Percentiles rank a stretch among this genome's conserved stretches.
Conservation (phyloP, 768 basidiomycete genomes). For the Xerocomellus amylosporus region DNA sequence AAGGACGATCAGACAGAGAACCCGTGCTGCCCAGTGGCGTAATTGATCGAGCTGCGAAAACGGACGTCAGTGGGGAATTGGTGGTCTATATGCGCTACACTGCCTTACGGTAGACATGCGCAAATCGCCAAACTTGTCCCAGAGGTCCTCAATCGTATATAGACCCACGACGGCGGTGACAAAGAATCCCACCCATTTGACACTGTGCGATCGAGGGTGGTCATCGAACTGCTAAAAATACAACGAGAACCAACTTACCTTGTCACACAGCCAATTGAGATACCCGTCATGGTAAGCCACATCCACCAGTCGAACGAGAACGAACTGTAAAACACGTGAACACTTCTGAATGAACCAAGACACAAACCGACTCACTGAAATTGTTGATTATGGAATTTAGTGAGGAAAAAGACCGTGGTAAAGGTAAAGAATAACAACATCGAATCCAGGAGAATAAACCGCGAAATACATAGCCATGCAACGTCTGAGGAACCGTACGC, state of each 20-base stretch:
- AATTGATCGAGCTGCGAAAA: constrained; percentile 71
- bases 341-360: not conserved
- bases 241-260: constrained; percentile 47
- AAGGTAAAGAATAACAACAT: constrained; percentile 99
- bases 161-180: constrained; percentile 92
- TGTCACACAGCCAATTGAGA: constrained; percentile 93
- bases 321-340: constrained; percentile 47
- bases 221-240: not conserved
- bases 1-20: constrained; percentile 80
- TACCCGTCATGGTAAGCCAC: constrained; percentile 91
- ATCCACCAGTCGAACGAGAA: constrained; percentile 98
- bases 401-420: constrained; percentile 89
- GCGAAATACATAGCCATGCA: constrained; percentile 94
- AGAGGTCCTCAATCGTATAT: constrained; percentile 96
- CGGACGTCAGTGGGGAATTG: constrained; percentile 9
- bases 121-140: constrained; percentile 97
- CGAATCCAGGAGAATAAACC: constrained; percentile 96
- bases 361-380: constrained; percentile 60
- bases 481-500: constrained; percentile 57
- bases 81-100: not conserved
- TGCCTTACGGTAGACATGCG: constrained; percentile 80
- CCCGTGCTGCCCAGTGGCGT: constrained; percentile 87
- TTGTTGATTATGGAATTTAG: constrained; percentile 97
- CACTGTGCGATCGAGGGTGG: constrained; percentile 42
- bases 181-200: constrained; percentile 96